A percentile compares a stretch with the other conserved stretches of the same genome.
Evolutionary conservation across 139 green algal genomes (phyloP).

Genomic region (Eudorina sp.): DNA sequence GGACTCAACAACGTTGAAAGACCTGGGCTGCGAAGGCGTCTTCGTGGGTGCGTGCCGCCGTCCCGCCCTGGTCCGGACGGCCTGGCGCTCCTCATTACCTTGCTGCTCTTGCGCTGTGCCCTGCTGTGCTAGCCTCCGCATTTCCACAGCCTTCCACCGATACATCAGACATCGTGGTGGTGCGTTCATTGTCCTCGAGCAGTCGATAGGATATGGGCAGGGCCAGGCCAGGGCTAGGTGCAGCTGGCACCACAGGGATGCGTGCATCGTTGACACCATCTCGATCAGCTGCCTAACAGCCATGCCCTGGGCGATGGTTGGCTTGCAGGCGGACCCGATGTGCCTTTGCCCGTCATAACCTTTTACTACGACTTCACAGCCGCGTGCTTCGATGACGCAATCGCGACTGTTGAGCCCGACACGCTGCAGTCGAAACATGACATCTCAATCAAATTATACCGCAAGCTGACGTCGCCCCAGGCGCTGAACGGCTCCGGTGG

Average conservation of each 20-base stretch:
- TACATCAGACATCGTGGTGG: neutral
- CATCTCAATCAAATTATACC: slow-evolving; percentile 27
- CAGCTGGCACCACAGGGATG: neutral
- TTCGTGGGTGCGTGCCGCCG: neutral
- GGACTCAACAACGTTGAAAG: neutral
- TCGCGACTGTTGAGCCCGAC: slow-evolving; percentile 22
- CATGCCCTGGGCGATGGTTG: too few relatives aligned
- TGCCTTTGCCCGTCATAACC: slow-evolving; percentile 3
- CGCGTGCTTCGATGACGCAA: slow-evolving; percentile 20
- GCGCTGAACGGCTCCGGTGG: too few relatives aligned
- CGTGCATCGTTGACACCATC: neutral
- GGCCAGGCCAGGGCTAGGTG: neutral
- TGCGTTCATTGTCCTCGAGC: neutral
- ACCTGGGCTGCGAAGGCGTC: slow-evolving; percentile 31
- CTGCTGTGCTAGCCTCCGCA: neutral
- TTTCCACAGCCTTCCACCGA: neutral
- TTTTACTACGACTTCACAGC: slow-evolving; percentile 48
- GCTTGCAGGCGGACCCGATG: neutral
- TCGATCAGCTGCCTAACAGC: neutral
- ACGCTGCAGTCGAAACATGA: slow-evolving; percentile 29
- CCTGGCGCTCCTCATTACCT: neutral
- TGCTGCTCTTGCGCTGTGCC: neutral
- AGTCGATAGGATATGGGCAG: neutral
- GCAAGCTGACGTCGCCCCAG: slow-evolving; percentile 11
- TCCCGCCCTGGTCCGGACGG: neutral